Evolutionary conservation across 306 rosid genomes (phyloP).

Genomic region (Inga oerstediana): DNA sequence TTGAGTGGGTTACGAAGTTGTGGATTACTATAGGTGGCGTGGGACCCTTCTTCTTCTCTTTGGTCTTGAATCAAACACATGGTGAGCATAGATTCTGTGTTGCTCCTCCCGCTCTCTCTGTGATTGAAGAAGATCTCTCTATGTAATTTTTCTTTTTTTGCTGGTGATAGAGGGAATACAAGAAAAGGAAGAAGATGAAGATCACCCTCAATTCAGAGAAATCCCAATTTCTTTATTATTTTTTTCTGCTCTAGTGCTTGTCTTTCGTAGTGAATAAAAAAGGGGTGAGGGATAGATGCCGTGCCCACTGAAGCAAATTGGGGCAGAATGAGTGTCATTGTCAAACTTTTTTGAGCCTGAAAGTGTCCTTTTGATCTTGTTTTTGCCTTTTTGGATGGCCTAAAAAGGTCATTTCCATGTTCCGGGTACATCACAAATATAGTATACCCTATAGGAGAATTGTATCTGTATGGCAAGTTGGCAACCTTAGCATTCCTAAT

Average conservation of each 20-base stretch:
- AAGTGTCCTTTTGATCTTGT: constrained; percentile 31
- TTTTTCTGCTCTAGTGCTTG: constrained; percentile 23
- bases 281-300: constrained; percentile 53
- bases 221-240: not conserved
- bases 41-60: constrained; percentile 32
- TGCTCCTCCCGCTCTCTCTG: not conserved
- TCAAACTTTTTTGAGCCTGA: constrained; percentile 51
- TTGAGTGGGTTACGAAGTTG: not conserved
- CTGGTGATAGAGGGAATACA: not conserved
- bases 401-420: not conserved
- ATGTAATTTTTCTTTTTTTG: too few relatives aligned
- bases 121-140: not conserved
- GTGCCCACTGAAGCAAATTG: constrained; percentile 58
- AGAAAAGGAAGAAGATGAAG: not conserved
- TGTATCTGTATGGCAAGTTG: not conserved
- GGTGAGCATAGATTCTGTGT: constrained; percentile 59
- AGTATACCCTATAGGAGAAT: not conserved
- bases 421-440: not conserved
- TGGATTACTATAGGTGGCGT: constrained; percentile 16
- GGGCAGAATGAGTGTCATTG: constrained; percentile 38
- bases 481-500: not conserved
- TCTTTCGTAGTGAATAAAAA: constrained; percentile 31
- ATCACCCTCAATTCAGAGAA: not conserved
- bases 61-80: constrained; percentile 46
- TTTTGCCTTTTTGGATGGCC: not conserved